Percentiles rank a stretch among this genome's conserved stretches.
Conservation (phyloP, 345 rosid genomes). For the Leavenworthia alabamica region DNA sequence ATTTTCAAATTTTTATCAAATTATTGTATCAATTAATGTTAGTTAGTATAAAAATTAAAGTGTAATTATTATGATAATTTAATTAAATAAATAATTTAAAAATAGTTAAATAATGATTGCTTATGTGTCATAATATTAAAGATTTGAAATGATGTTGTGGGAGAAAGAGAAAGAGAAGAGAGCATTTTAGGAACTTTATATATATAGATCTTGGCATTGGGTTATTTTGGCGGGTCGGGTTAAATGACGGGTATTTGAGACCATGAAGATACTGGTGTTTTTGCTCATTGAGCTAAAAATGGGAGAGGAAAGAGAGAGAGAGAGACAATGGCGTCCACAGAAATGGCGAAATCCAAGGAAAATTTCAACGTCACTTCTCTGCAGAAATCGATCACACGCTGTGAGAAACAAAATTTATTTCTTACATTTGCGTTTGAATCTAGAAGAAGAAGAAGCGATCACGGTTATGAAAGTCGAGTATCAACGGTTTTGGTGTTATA, state of each 20-base stretch:
- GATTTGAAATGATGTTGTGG: no score
- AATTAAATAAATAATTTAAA: no score
- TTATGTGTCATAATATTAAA: no score
- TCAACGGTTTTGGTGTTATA: slow-evolving; percentile 5
- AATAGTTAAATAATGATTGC: no score
- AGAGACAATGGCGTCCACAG: slow-evolving; percentile 36
- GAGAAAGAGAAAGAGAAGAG: no score
- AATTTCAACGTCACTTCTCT: slow-evolving; percentile 22
- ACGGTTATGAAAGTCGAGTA: slow-evolving; percentile 5
- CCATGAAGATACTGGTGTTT: background rate
- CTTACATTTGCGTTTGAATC: background rate
- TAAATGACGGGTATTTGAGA: background rate
- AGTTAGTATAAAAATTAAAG: no score
- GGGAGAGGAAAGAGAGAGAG: slow-evolving; percentile 30
- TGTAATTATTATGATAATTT: no score
- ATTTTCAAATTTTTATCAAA: no score
- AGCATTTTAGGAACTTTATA: no score
- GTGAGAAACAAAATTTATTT: slow-evolving; percentile 3
- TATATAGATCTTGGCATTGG: no score
- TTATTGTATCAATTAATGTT: no score
- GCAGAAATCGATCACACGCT: slow-evolving; percentile 27
- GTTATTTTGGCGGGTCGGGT: background rate
- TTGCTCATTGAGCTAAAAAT: slow-evolving; percentile 19
- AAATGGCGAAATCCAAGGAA: slow-evolving; percentile 37
- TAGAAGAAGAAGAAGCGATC: slow-evolving; percentile 25